Base-by-base conservation (phyloP, 805 yeast genomes). In the Sungouiella thailandica region DNA sequence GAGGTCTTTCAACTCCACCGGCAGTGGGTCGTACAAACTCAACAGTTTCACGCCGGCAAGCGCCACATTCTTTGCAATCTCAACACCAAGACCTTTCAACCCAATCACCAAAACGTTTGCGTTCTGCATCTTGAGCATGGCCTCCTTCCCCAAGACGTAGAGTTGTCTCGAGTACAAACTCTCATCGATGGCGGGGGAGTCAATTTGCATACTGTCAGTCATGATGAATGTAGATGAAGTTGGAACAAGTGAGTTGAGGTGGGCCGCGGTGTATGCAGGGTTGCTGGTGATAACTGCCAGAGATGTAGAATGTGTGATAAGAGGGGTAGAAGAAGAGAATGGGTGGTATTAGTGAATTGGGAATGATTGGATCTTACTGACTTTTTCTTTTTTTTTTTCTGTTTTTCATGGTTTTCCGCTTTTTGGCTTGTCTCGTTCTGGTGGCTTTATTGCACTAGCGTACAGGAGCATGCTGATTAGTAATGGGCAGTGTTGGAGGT, bases 11-110 rank as follows among this genome's bases (percentile, higher is more conserved):
- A 87, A 44, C 35, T 68, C 58, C 14, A 83, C 82, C 1, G 78
- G 73, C 13, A 66, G 68, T 9, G 95, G 95, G 54, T 93, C 99
- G 57, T 81, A 86, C 20, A 93, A 60, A 6, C 94, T 69, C 48
- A 93, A 66, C 7, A 95, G 81, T 65, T 93, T 93, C 49, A 93
- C 98, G 52, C 99, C 99, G 3, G 98, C 98, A 24, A 93, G 70
- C 0, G 96, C 94, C 36, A 93, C 87, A 60, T 93, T 93, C 64
- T 93, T 93, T 16, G 98, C 97, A 37, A 93, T 87, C 63, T 93
- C 99, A 27, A 86, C 74, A 52, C 99, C 99, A 30, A 93, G 68
- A 30, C 99, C 99, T 55, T 78, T 81, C 36, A 90, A 67, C 3
- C 99, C 98, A 43, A 89, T 76, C 30, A 93, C 72, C 31, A 93